Base-by-base conservation (phyloP, 495 filamentous ascomycete species). In the Penicillium turbatum region DNA sequence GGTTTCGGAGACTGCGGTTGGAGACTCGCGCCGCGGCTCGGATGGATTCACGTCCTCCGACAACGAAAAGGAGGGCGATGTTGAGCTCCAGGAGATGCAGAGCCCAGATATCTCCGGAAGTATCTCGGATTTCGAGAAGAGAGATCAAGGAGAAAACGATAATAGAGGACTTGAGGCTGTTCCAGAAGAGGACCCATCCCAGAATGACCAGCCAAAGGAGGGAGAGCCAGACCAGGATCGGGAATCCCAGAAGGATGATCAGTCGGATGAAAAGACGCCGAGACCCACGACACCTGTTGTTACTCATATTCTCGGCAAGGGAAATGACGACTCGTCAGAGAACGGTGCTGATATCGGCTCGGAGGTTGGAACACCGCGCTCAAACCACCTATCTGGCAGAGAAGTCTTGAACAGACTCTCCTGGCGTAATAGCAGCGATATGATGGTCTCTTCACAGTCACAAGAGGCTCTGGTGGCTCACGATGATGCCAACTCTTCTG, bases 281-380 rank as follows among this genome's bases (percentile, higher is more conserved):
- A 42, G 59, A 45, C 55, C 55, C 40, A 19, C 41, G 13, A 44
- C 54, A 13, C 38, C 41, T 13, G 31, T 54, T 21, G 31, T 51
- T 24, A 51, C 49, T 29, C 49, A 51, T 36, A 19, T 41, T 4
- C 30, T 67, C 5, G 54, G 45, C 6, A 60, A 65, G 7, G 72
- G 66, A 17, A 57, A 57, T 42, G 62, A 60, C 19, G 39, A 51
- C 32, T 32, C 38, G 19, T 75, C 72, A n/a, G 72, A 72, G 35
- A 57, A 67, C 30, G 71, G 67, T 1, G 72, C 70, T 26, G 60
- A 72, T 16, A 34, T 71, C 19, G 72, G 70, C 15, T 73, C 72
- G 0, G 70, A 75, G 24, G 53, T 54, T 2, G 70, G 53, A 5
- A 58, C 70, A n/a, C 51, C 55, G 17, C 62, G 62, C 30, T 70